A percentile compares a stretch with the other conserved stretches of the same genome.
These are phyloP conservation scores for Lecanicillium sp. DNA, from an alignment of 2,329 filamentous ascomycete species.

Conservation along the genomic window DNA sequence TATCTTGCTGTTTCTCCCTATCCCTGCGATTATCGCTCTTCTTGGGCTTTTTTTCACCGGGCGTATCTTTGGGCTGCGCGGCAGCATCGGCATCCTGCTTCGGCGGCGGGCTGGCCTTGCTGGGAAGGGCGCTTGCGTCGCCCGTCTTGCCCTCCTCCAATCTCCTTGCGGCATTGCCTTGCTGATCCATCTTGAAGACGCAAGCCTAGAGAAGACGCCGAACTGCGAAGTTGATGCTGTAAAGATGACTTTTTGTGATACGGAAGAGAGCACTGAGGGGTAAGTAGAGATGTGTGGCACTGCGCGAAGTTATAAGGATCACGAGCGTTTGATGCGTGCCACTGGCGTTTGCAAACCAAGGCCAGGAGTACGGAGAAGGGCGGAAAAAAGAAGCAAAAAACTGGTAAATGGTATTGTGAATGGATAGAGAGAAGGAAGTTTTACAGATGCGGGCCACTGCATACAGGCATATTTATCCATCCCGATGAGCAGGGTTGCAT, in stretches of 20 bases:
- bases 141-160: slow-evolving; percentile 1
- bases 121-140: neutral
- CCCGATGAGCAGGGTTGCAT: slow-evolving; percentile 5
- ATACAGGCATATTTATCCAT: slow-evolving; percentile 11
- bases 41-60: slow-evolving; percentile 4
- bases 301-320: neutral
- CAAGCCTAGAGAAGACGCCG: no score
- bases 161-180: slow-evolving; percentile 1
- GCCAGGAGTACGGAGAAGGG: neutral
- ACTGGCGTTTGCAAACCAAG: neutral
- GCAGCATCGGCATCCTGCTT: neutral
- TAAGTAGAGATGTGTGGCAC: neutral
- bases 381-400: neutral
- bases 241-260: no score
- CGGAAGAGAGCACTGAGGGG: neutral
- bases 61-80: neutral
- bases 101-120: neutral
- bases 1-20: neutral
- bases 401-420: no score
- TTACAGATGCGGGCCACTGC: neutral
- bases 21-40: neutral
- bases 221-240: no score
- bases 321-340: neutral
- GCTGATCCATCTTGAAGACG: slow-evolving; percentile 9
- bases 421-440: no score